Base-by-base conservation (phyloP, 805 yeast species). In the Clavispora asparagi region DNA sequence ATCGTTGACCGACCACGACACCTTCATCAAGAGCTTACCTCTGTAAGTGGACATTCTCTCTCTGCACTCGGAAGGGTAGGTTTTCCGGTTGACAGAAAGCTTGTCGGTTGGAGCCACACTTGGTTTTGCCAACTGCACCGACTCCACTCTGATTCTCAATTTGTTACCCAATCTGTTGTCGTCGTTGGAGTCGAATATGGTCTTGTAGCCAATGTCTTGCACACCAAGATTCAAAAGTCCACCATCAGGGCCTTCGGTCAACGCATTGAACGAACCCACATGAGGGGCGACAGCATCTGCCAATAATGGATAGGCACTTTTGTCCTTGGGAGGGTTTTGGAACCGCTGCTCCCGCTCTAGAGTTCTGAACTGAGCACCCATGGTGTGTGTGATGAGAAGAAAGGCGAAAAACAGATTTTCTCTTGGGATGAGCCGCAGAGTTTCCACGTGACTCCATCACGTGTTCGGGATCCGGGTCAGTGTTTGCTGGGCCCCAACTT, bases 261-360 rank as follows among this genome's bases (percentile, higher is more conserved):
- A 74, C 6, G 97, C 97, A 74, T 94, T 86, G 76, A 94, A 94
- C 1, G 98, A 92, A 8, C 96, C 97, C 46, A 94, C 79, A 64
- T 94, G 99, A 6, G 99, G 99, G 47, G 82, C 81, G 36, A 94
- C 94, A 13, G 99, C 98, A 52, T 89, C 96, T 48, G 79, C 78
- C 32, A 94, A 76, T 36, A 90, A 68, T 13, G 97, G 96, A 59
- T 71, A 92, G 7, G 87, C 87, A 28, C 88, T 76, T 63, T 85
- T 79, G 60, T 87, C 96, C 68, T 81, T 83, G 43, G 97, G 95
- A 40, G 99, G 99, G 62, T 87, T 82, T 57, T 79, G 78, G 71
- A 89, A 94, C 56, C 95, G 78, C 50, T 76, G 63, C 62, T 92
- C 97, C 59, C 96, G 82, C 65, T 90, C 96, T 57, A 94, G 74